These are phyloP conservation scores for Daldinia grandis DNA, from an alignment of 495 filamentous ascomycete species.

Conservation along the genomic window DNA sequence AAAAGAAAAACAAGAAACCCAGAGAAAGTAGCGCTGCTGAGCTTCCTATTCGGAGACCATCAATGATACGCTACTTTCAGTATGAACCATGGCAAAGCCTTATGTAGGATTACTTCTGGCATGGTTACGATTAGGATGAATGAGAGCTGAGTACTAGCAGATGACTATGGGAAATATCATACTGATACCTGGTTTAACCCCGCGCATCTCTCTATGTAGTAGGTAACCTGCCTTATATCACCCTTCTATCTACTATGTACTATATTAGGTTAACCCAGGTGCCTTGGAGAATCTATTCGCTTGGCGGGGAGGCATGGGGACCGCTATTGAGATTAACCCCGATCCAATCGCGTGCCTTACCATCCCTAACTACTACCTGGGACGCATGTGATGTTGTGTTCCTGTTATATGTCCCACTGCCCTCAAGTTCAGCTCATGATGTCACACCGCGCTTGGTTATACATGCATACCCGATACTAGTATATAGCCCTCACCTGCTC, in stretches of 20 bases:
- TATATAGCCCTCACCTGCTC: slow-evolving; percentile 15
- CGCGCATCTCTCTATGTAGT: background rate
- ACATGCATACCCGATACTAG: slow-evolving; percentile 10
- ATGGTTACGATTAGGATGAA: background rate
- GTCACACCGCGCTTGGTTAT: slow-evolving; percentile 28
- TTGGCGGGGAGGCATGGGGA: background rate
- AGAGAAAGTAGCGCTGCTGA: background rate
- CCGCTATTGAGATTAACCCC: slow-evolving; percentile 12
- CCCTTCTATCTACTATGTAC: background rate
- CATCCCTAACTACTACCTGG: slow-evolving; percentile 5
- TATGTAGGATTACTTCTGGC: background rate
- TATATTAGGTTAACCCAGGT: no score
- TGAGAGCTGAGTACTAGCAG: background rate
- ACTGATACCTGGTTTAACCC: background rate
- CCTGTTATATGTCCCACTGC: background rate
- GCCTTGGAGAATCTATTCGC: background rate
- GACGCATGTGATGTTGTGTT: slow-evolving; percentile 28
- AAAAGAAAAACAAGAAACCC: background rate
- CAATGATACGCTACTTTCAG: background rate
- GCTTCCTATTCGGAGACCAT: slow-evolving; percentile 31
- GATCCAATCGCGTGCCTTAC: slow-evolving; percentile 31
- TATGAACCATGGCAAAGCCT: background rate
- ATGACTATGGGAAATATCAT: background rate
- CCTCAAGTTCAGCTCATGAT: slow-evolving; percentile 37
- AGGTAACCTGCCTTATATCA: background rate